A percentile compares a stretch with the other conserved stretches of the same genome.
These are phyloP conservation scores for Berberis vulgaris DNA, from an alignment of 164 flowering plant species.

Conservation along the genomic window DNA sequence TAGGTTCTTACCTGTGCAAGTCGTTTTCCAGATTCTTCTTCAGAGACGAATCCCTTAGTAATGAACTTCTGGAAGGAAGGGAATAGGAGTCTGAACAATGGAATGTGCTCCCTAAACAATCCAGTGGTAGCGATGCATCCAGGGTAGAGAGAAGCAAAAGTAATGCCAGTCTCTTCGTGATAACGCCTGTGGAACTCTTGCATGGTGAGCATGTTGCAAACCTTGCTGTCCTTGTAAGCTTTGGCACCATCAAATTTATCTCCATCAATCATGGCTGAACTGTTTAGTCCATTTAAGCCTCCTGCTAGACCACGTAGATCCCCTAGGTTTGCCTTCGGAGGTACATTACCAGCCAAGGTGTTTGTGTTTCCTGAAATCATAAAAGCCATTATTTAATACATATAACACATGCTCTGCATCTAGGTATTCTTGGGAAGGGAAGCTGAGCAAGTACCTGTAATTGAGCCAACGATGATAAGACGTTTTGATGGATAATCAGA, in stretches of 20 bases:
- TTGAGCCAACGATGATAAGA: constrained; percentile 89
- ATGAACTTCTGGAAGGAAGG: constrained; percentile 99
- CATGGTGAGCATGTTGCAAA: constrained; percentile 99
- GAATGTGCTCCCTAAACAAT: constrained; percentile 85
- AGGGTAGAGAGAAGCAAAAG: constrained; percentile 92
- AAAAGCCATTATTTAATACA: background rate
- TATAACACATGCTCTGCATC: background rate
- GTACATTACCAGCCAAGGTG: constrained; percentile 96
- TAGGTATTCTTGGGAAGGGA: background rate
- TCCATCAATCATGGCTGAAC: constrained; percentile 91
- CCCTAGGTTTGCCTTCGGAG: constrained; percentile 96
- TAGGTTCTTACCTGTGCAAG: constrained; percentile 62
- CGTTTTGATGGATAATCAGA: constrained; percentile 88
- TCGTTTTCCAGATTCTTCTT: constrained; percentile 82
- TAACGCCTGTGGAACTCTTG: constrained; percentile 93
- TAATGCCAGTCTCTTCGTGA: constrained; percentile 89
- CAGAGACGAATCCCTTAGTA: constrained; percentile 92
- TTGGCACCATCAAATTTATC: constrained; percentile 94
- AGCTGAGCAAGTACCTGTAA: constrained; percentile 51
- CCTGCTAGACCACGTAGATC: constrained; percentile 88
- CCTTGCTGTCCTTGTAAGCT: constrained; percentile 98
- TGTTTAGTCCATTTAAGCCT: constrained; percentile 74
- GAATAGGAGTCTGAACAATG: constrained; percentile 83
- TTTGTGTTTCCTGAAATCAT: constrained; percentile 73
- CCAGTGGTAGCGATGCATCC: constrained; percentile 98